Conservation (phyloP, 306 rosid species). For the Medicago arabica region DNA sequence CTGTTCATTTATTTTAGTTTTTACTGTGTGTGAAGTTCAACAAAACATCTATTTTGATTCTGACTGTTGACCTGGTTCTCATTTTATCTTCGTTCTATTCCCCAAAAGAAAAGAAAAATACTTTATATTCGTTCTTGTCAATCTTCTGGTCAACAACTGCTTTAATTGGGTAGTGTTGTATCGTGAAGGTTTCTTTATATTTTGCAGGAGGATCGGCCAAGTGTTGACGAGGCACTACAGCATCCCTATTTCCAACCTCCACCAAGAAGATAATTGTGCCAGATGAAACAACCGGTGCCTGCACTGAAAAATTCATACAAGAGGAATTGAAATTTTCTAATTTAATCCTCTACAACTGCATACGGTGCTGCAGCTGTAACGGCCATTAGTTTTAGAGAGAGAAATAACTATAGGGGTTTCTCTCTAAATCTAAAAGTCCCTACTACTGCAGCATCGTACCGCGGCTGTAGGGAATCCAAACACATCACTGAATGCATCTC, state of each 20-base stretch:
- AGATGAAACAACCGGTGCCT: conserved; percentile 14
- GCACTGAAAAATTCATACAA: conserved; percentile 7
- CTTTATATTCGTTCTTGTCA: background rate
- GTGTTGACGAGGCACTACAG: conserved; percentile 78
- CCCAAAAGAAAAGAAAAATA: conserved; percentile 1
- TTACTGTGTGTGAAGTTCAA: background rate
- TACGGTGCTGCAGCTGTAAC: too few species aligned
- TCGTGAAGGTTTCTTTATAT: conserved; percentile 34
- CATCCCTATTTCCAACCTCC: conserved; percentile 84
- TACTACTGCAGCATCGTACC: too few species aligned
- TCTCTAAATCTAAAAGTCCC: too few species aligned
- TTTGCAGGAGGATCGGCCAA: conserved; percentile 78
- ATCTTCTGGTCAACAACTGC: conserved; percentile 4
- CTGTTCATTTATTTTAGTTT: too few species aligned
- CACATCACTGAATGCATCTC: background rate
- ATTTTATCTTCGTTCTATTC: background rate
- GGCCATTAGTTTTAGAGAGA: too few species aligned
- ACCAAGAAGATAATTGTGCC: conserved; percentile 48
- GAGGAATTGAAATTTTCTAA: conserved; percentile 34
- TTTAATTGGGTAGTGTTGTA: conserved; percentile 28
- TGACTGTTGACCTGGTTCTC: conserved; percentile 7
- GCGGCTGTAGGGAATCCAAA: too few species aligned
- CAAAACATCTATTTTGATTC: background rate
- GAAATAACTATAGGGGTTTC: too few species aligned
- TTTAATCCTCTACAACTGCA: background rate